phyloP scores from a whole-genome alignment of 371 early-diverging fungal genomes.

The Mucor saturninus region DNA sequence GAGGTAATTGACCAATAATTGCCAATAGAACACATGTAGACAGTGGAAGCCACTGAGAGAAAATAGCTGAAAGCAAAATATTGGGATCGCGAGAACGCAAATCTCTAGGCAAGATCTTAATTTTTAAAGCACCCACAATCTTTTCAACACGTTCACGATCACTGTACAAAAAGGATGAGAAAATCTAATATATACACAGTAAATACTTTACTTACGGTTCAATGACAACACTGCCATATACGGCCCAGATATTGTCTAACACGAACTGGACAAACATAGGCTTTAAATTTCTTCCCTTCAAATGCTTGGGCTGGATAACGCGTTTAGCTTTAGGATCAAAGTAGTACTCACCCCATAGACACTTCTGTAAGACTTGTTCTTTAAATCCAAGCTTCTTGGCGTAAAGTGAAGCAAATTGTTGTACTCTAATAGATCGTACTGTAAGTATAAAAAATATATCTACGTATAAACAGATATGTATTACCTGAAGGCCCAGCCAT shows the following conservation, averaged over 20 bases:
- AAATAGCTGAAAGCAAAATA: slow-evolving; percentile 75
- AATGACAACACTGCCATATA: slow-evolving; percentile 85
- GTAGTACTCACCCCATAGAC: slow-evolving; percentile 97
- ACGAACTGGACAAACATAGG: slow-evolving; percentile 97
- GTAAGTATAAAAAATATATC: neutral
- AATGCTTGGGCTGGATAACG: slow-evolving; percentile 83
- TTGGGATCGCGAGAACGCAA: slow-evolving; percentile 85
- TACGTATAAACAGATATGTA: neutral
- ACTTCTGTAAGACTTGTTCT: slow-evolving; percentile 71
- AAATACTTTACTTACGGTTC: slow-evolving; percentile 56
- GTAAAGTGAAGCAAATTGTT: slow-evolving; percentile 92
- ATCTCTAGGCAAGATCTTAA: slow-evolving; percentile 91
- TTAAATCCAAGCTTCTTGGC: slow-evolving; percentile 90
- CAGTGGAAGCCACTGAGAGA: slow-evolving; percentile 85
- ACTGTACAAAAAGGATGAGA: slow-evolving; percentile 31
- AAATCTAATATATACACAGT: neutral
- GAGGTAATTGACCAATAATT: slow-evolving; percentile 88
- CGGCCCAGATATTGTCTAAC: slow-evolving; percentile 94
- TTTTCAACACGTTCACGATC: slow-evolving; percentile 90
- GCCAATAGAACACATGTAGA: slow-evolving; percentile 77
- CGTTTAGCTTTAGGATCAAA: slow-evolving; percentile 94
- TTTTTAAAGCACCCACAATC: slow-evolving; percentile 82
- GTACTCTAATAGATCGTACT: slow-evolving; percentile 60
- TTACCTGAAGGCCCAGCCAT: slow-evolving; percentile 98
- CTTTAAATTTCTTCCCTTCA: slow-evolving; percentile 82